Evolutionary conservation across 768 basidiomycete genomes (phyloP).

Genomic region (Trichaptum fuscoviolaceum): DNA sequence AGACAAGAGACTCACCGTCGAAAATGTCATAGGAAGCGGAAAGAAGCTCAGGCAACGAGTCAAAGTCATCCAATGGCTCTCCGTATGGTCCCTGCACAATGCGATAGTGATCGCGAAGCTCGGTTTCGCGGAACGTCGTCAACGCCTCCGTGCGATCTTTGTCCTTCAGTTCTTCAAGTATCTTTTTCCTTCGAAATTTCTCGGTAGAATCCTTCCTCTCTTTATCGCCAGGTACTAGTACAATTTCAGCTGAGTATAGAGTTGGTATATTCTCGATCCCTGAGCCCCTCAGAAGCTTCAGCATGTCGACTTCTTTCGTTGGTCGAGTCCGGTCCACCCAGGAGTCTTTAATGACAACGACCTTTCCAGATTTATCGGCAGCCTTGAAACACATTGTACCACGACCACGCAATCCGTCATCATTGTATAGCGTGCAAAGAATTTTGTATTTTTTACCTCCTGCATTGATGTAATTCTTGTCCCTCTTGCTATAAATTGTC

Average conservation of each 20-base stretch:
- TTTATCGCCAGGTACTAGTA: neutral
- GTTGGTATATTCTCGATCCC: neutral
- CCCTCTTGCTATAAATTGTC: neutral
- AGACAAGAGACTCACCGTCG: neutral
- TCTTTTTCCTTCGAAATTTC: neutral
- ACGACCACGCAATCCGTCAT: neutral
- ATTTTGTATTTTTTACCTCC: neutral
- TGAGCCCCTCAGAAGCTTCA: neutral
- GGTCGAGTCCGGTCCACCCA: neutral
- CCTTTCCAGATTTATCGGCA: neutral
- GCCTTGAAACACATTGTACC: neutral
- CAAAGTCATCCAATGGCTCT: neutral
- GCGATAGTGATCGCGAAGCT: slow-evolving; percentile 1
- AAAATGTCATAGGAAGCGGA: neutral
- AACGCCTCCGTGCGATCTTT: neutral
- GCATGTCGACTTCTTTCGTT: neutral
- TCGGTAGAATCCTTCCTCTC: neutral
- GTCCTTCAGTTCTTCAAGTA: neutral
- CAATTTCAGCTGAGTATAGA: neutral
- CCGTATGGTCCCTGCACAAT: neutral
- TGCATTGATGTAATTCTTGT: neutral
- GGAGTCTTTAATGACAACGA: slow-evolving; percentile 1
- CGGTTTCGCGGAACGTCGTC: neutral
- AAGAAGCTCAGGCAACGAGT: neutral
- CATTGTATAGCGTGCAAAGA: neutral